A percentile compares a stretch with the other conserved stretches of the same genome.
Evolutionary conservation across 371 early-diverging fungal genomes (phyloP).

Genomic region (Rhizopus microsporus): DNA sequence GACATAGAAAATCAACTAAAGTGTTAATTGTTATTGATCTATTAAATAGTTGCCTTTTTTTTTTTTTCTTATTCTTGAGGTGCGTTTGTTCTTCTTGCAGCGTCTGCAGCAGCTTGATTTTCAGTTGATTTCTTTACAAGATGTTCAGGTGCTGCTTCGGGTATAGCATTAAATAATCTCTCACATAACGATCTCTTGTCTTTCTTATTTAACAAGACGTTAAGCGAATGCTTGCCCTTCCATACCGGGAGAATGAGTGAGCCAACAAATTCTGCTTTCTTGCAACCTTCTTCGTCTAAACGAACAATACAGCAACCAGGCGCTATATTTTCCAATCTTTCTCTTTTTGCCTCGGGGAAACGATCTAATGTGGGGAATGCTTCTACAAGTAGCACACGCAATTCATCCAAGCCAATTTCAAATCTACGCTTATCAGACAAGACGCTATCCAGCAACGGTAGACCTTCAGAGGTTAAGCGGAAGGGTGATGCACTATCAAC

Average conservation of each 20-base stretch:
- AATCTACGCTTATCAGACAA: constrained; percentile 59
- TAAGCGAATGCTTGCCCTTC: constrained; percentile 71
- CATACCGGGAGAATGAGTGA: constrained; percentile 70
- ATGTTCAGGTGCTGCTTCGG: constrained; percentile 46
- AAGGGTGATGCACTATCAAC: constrained; percentile 65
- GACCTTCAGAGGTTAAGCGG: constrained; percentile 80
- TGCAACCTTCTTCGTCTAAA: constrained; percentile 45
- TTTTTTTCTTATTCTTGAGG: background rate
- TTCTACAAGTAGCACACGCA: constrained; percentile 57
- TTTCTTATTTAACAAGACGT: constrained; percentile 73
- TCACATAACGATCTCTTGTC: constrained; percentile 58
- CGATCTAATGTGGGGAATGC: constrained; percentile 60
- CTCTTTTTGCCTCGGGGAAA: constrained; percentile 28
- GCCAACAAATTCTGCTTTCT: constrained; percentile 33
- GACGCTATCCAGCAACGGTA: constrained; percentile 65
- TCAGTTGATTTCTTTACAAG: constrained; percentile 32
- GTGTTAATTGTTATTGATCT: too few species aligned
- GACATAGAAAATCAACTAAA: background rate
- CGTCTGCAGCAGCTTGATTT: constrained; percentile 20
- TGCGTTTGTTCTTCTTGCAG: background rate
- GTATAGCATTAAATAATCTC: constrained; percentile 44
- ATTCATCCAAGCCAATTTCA: constrained; percentile 49
- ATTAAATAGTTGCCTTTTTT: background rate
- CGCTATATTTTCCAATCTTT: constrained; percentile 14
- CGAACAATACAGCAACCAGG: constrained; percentile 66